Evolutionary conservation across 148 eudicot genomes (phyloP).

Genomic region (Silene latifolia): DNA sequence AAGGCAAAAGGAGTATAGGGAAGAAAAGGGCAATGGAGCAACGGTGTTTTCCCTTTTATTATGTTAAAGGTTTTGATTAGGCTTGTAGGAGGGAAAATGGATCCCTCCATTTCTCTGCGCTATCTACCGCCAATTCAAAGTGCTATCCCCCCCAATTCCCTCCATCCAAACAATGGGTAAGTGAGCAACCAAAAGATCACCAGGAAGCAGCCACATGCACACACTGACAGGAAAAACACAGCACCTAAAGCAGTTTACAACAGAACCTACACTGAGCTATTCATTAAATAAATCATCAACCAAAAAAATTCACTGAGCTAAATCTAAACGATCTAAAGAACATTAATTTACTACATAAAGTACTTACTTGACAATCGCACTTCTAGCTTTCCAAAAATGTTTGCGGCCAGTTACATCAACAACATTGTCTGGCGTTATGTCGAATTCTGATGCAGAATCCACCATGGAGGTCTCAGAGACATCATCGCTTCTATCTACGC

Average conservation of each 20-base stretch:
- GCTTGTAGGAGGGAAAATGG: too few species aligned
- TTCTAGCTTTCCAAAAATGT: conserved; percentile 90
- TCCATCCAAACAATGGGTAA: background rate
- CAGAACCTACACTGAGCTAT: background rate
- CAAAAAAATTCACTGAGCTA: conserved; percentile 1
- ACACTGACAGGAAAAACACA: background rate
- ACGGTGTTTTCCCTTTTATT: too few species aligned
- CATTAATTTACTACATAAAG: background rate
- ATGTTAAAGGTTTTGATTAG: too few species aligned
- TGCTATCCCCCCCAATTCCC: background rate
- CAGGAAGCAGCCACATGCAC: background rate
- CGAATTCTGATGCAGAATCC: conserved; percentile 54
- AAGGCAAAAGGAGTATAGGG: too few species aligned
- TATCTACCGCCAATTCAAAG: too few species aligned
- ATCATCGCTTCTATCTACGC: conserved; percentile 48
- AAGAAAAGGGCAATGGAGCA: too few species aligned
- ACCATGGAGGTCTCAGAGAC: conserved; percentile 67
- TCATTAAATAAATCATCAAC: background rate
- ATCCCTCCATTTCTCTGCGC: background rate
- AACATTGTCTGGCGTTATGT: conserved; percentile 74
- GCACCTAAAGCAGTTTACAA: background rate
- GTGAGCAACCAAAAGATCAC: background rate
- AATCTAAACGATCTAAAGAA: background rate
- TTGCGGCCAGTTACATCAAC: conserved; percentile 80
- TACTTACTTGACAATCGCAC: conserved; percentile 82